A percentile compares a stretch with the other conserved stretches of the same genome.
Evolutionary conservation across 495 filamentous ascomycete species (phyloP).

Genomic region (Neurospora sp.): DNA sequence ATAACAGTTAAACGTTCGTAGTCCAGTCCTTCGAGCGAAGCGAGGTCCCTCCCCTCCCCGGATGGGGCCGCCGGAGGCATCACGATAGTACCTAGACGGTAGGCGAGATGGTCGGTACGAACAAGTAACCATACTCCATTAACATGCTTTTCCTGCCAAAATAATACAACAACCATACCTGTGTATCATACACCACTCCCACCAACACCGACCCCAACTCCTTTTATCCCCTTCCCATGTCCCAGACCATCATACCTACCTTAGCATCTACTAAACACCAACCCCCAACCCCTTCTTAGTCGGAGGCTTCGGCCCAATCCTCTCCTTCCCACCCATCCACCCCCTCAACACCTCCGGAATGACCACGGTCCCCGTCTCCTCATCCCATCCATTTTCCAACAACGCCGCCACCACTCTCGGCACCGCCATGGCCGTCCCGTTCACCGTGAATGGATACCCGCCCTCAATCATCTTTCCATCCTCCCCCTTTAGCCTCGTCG

Average conservation of each 20-base stretch:
- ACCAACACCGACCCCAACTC: background rate
- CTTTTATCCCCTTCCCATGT: background rate
- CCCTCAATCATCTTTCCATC: constrained; percentile 29
- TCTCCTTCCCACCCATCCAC: constrained; percentile 67
- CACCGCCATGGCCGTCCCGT: constrained; percentile 88
- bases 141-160: background rate
- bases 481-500: constrained; percentile 48
- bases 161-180: background rate
- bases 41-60: background rate
- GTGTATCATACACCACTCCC: background rate
- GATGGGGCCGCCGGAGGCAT: background rate
- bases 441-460: constrained; percentile 71
- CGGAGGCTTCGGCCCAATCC: constrained; percentile 41
- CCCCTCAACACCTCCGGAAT: constrained; percentile 67
- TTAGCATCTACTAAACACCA: background rate
- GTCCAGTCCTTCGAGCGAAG: background rate
- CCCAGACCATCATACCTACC: background rate
- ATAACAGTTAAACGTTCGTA: too few species aligned
- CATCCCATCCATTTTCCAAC: constrained; percentile 88
- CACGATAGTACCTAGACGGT: background rate
- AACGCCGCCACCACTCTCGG: constrained; percentile 82
- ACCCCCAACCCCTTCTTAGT: background rate
- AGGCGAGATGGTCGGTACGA: background rate
- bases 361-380: constrained; percentile 48
- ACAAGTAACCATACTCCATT: background rate